Evolutionary conservation across 108 stramenopile genomes (phyloP).

Genomic region (Nitzschia sp.): DNA sequence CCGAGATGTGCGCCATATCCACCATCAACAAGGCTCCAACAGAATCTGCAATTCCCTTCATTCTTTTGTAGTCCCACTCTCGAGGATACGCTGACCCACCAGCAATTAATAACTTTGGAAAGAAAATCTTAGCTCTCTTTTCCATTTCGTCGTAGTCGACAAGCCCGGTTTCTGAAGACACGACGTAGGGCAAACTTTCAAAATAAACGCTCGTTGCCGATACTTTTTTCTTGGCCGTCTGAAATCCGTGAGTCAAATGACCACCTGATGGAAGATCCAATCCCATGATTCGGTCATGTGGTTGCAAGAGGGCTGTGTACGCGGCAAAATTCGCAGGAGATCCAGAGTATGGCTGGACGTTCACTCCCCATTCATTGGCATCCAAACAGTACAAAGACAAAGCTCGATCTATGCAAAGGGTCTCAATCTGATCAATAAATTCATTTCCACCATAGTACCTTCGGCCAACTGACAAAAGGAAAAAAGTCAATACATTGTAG

Average conservation of each 20-base stretch:
- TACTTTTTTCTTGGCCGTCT: slow-evolving; percentile 96
- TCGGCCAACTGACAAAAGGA: slow-evolving; percentile 66
- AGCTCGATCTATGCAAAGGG: slow-evolving; percentile 91
- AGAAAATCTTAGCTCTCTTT: slow-evolving; percentile 91
- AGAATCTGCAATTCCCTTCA: slow-evolving; percentile 95
- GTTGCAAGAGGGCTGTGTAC: slow-evolving; percentile 94
- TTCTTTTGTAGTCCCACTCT: slow-evolving; percentile 98
- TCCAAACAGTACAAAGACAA: slow-evolving; percentile 86
- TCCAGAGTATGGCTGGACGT: slow-evolving; percentile 96
- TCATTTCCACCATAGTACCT: slow-evolving; percentile 99
- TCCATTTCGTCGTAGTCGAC: slow-evolving; percentile 98
- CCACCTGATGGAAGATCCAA: slow-evolving; percentile 99
- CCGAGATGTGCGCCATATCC: slow-evolving; percentile 99
- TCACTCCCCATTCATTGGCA: slow-evolving; percentile 95
- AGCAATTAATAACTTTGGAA: slow-evolving; percentile 97
- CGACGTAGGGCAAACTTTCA: slow-evolving; percentile 98
- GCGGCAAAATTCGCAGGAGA: slow-evolving; percentile 99
- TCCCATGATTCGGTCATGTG: slow-evolving; percentile 99
- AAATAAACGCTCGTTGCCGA: slow-evolving; percentile 99
- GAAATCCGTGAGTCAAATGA: slow-evolving; percentile 98
- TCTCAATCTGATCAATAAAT: slow-evolving; percentile 95
- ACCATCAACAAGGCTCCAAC: slow-evolving; percentile 97
- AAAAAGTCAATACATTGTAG: neutral
- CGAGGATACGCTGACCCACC: slow-evolving; percentile 99
- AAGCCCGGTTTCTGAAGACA: slow-evolving; percentile 89